Evolutionary conservation across 768 basidiomycete genomes (phyloP).

Genomic region (Rubroboletus satanas): DNA sequence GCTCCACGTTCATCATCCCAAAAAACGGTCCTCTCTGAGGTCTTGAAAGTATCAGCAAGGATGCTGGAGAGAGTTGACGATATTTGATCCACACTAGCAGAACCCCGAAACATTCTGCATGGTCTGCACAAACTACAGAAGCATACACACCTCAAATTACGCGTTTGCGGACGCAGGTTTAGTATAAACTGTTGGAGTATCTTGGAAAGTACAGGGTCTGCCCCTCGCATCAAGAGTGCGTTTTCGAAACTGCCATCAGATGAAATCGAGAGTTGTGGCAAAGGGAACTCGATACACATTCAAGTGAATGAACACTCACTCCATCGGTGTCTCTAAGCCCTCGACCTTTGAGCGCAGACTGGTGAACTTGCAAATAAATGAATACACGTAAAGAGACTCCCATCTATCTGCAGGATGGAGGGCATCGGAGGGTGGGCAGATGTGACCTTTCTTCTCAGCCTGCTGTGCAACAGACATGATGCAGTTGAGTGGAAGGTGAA

Average conservation of each 20-base stretch:
- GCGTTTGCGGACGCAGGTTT: slow-evolving; percentile 82
- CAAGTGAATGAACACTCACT: slow-evolving; percentile 51
- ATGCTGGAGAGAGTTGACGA: slow-evolving; percentile 68
- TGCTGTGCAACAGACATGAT: slow-evolving; percentile 37
- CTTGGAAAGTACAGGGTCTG: slow-evolving; percentile 67
- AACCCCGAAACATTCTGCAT: slow-evolving; percentile 30
- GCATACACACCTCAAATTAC: slow-evolving; percentile 75
- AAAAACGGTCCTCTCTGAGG: slow-evolving; percentile 70
- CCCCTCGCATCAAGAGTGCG: slow-evolving; percentile 67
- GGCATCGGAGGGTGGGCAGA: slow-evolving; percentile 57
- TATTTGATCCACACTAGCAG: slow-evolving; percentile 72
- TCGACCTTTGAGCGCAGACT: slow-evolving; percentile 69
- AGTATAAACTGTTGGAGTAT: slow-evolving; percentile 73
- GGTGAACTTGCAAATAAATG: slow-evolving; percentile 82
- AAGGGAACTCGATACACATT: slow-evolving; percentile 16
- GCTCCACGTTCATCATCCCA: slow-evolving; percentile 67
- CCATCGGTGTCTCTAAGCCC: slow-evolving; percentile 76
- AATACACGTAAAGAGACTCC: slow-evolving; percentile 84
- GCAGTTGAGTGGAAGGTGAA: slow-evolving; percentile 29
- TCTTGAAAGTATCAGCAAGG: slow-evolving; percentile 69
- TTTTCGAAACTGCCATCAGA: slow-evolving; percentile 63
- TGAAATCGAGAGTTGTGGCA: slow-evolving; percentile 33
- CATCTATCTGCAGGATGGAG: slow-evolving; percentile 77
- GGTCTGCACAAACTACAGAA: slow-evolving; percentile 22
- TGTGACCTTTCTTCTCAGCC: slow-evolving; percentile 46